Percentiles rank a stretch among this genome's conserved stretches.
Evolutionary conservation across 2,329 filamentous ascomycete species (phyloP).

Genomic region (Cercospora sojina): DNA sequence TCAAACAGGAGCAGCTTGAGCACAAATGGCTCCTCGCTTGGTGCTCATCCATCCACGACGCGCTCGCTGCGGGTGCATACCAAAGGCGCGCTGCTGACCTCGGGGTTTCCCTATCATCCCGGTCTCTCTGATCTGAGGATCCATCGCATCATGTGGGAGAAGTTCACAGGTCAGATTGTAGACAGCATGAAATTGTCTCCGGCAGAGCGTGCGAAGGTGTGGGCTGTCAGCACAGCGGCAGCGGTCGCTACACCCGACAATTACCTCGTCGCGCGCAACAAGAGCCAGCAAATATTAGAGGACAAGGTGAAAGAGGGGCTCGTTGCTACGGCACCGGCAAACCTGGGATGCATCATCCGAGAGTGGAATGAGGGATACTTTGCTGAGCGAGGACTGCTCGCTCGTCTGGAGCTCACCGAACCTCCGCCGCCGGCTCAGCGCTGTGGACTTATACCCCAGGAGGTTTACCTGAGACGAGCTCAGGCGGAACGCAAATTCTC

Average conservation of each 20-base stretch:
- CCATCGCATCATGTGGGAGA: constrained; percentile 28
- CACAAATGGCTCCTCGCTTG: constrained; percentile 1
- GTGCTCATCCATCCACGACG: neutral
- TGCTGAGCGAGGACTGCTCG: constrained; percentile 25
- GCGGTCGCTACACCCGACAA: constrained; percentile 14
- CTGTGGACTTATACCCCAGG: constrained; percentile 20
- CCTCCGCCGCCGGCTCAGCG: constrained; percentile 20
- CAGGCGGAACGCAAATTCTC: constrained; percentile 30
- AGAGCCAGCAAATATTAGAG: constrained; percentile 25
- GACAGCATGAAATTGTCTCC: constrained; percentile 22
- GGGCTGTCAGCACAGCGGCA: constrained; percentile 22
- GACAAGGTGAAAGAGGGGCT: constrained; percentile 28
- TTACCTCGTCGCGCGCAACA: constrained; percentile 17
- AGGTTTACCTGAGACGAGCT: constrained; percentile 19
- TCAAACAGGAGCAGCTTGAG: constrained; percentile 8
- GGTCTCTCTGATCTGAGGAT: constrained; percentile 29
- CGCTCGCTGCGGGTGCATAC: constrained; percentile 24
- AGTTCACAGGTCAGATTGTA: constrained; percentile 27
- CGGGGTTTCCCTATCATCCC: constrained; percentile 30
- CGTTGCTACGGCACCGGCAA: constrained; percentile 18
- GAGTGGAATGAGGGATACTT: constrained; percentile 32
- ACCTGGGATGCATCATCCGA: constrained; percentile 26
- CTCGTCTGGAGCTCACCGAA: constrained; percentile 27
- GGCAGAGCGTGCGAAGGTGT: constrained; percentile 27
- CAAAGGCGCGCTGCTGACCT: constrained; percentile 26